These are phyloP conservation scores for Punctularia strigosozonata DNA, from an alignment of 768 basidiomycete species.

Conservation along the genomic window DNA sequence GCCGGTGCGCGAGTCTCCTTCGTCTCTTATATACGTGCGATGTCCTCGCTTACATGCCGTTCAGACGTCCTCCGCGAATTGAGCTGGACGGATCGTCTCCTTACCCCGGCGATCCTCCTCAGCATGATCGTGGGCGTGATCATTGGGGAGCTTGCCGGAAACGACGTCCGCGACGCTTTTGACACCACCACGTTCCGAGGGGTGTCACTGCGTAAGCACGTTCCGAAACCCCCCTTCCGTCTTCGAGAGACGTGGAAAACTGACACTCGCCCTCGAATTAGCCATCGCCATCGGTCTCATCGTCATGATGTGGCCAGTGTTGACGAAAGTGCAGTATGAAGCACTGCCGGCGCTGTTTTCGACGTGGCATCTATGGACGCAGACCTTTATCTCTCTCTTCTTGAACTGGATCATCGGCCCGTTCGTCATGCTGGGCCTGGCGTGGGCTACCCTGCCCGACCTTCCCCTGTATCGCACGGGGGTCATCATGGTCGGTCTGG, in stretches of 20 bases:
- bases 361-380: slow-evolving; percentile 45
- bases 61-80: slow-evolving; percentile 15
- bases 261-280: slow-evolving; percentile 14
- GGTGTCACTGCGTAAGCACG: slow-evolving; percentile 65
- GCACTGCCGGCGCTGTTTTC: slow-evolving; percentile 43
- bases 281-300: slow-evolving; percentile 76
- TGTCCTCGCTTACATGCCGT: no score
- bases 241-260: not conserved
- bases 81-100: slow-evolving; percentile 42
- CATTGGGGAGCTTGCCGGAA: slow-evolving; percentile 55
- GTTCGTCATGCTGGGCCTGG: slow-evolving; percentile 72
- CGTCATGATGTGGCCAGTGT: slow-evolving; percentile 83
- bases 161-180: slow-evolving; percentile 50
- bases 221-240: not conserved
- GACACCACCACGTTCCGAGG: slow-evolving; percentile 51
- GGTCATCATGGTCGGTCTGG: slow-evolving; percentile 74
- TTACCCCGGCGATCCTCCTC: slow-evolving; percentile 55
- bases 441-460: slow-evolving; percentile 81
- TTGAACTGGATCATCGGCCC: slow-evolving; percentile 80
- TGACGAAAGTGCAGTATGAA: slow-evolving; percentile 72
- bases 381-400: slow-evolving; percentile 53
- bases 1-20: no score
- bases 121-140: slow-evolving; percentile 69
- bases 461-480: slow-evolving; percentile 64
- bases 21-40: no score